Evolutionary conservation across 2,329 filamentous ascomycete species (phyloP).

Genomic region (Aspergillus quadricinctus): DNA sequence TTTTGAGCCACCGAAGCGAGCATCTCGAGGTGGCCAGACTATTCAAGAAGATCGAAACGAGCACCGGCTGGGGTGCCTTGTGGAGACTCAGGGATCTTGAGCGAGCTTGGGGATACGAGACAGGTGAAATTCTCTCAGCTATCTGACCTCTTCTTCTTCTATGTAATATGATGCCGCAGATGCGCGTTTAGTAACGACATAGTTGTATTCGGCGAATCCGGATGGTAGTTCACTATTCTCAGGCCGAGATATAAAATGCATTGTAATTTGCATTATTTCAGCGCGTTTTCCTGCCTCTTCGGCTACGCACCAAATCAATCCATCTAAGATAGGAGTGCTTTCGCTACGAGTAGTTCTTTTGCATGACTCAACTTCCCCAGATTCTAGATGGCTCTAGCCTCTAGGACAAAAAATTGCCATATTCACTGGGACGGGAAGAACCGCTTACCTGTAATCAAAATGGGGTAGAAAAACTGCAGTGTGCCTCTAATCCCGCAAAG

Average conservation of each 20-base stretch:
- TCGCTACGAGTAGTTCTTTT: neutral
- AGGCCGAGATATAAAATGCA: no score
- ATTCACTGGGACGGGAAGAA: neutral
- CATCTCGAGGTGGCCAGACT: slow-evolving; percentile 31
- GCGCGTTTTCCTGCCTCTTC: neutral
- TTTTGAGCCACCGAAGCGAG: slow-evolving; percentile 48
- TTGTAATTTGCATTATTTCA: neutral
- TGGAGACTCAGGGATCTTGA: slow-evolving; percentile 52
- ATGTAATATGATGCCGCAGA: neutral
- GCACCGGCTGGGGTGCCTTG: slow-evolving; percentile 50
- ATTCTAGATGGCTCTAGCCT: neutral
- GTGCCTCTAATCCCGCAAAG: neutral
- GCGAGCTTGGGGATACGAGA: slow-evolving; percentile 25
- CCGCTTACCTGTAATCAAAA: neutral
- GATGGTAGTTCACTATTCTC: neutral
- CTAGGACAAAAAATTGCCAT: no score
- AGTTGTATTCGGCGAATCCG: neutral
- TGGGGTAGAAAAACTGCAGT: neutral
- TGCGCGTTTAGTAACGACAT: no score
- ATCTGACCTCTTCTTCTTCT: slow-evolving; percentile 9
- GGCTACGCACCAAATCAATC: neutral
- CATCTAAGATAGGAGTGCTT: no score
- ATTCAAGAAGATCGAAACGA: slow-evolving; percentile 47
- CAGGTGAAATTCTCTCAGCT: slow-evolving; percentile 19
- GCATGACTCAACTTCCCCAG: neutral